Evolutionary conservation across 352 stramenopile genomes (phyloP).

Genomic region (Globisporangium cylindrosporum): DNA sequence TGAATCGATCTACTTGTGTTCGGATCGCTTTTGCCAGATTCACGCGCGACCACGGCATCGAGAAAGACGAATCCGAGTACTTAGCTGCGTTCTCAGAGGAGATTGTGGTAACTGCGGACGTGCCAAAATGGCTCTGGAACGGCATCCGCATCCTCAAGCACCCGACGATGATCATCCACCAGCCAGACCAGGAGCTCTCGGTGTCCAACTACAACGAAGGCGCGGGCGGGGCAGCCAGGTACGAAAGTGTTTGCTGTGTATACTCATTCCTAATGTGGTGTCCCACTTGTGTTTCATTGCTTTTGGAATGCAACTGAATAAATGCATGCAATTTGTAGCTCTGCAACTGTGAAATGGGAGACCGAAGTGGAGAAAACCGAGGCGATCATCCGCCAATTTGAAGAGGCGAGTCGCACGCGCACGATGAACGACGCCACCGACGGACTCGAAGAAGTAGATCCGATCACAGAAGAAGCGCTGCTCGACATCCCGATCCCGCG

Average conservation of each 20-base stretch:
- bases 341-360: constrained; percentile 62
- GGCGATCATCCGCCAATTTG: constrained; percentile 77
- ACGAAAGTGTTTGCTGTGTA: background rate
- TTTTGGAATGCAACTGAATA: background rate
- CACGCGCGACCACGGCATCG: constrained; percentile 80
- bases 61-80: constrained; percentile 88
- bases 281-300: background rate
- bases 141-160: constrained; percentile 79
- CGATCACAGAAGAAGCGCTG: constrained; percentile 55
- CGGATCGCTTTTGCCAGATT: constrained; percentile 35
- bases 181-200: constrained; percentile 60
- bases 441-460: constrained; percentile 49
- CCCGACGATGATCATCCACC: constrained; percentile 85
- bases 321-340: constrained; percentile 16
- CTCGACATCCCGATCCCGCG: constrained; percentile 67
- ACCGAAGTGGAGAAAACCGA: constrained; percentile 81
- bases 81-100: constrained; percentile 78
- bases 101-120: constrained; percentile 71
- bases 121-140: constrained; percentile 84
- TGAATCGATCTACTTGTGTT: background rate
- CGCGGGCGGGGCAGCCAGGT: constrained; percentile 26
- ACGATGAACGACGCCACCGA: constrained; percentile 49
- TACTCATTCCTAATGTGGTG: background rate
- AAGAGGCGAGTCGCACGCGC: constrained; percentile 71
- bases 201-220: constrained; percentile 33